These are phyloP conservation scores for Orychophragmus violaceus DNA, from an alignment of 345 rosid genomes.

Conservation along the genomic window DNA sequence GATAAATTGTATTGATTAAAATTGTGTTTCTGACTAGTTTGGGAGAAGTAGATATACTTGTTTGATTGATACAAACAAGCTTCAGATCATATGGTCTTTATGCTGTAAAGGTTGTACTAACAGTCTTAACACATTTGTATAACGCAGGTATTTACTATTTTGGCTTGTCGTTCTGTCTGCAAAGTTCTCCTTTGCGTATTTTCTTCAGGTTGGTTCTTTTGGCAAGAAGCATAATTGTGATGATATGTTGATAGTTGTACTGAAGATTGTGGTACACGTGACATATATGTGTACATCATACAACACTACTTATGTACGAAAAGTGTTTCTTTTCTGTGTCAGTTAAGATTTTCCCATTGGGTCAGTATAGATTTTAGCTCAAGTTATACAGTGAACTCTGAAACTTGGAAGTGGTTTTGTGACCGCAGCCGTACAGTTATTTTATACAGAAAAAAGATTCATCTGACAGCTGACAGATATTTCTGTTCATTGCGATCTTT, in stretches of 20 bases:
- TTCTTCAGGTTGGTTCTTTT: conserved; percentile 61
- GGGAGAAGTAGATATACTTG: too few relatives aligned
- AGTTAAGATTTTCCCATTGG: too few relatives aligned
- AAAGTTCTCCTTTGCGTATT: conserved; percentile 86
- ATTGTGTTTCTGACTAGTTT: too few relatives aligned
- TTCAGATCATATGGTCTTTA: background rate
- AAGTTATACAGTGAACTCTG: background rate
- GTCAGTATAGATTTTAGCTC: too few relatives aligned
- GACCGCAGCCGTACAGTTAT: background rate
- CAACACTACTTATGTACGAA: conserved; percentile 1
- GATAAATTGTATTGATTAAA: too few relatives aligned
- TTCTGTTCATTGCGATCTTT: conserved; percentile 4
- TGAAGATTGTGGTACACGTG: background rate
- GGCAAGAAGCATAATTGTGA: conserved; percentile 8
- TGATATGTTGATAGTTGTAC: background rate
- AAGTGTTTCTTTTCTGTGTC: too few relatives aligned
- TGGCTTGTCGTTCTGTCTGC: conserved; percentile 75
- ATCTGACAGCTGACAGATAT: too few relatives aligned
- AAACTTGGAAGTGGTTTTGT: conserved; percentile 8
- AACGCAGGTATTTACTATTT: conserved; percentile 78
- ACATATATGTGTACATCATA: background rate
- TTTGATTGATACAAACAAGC: too few relatives aligned
- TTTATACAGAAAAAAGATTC: too few relatives aligned
- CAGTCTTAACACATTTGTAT: conserved; percentile 4
- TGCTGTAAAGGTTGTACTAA: conserved; percentile 3